Base-by-base conservation (phyloP, 73 alveolate genomes). In the Diophrys appendiculata region DNA sequence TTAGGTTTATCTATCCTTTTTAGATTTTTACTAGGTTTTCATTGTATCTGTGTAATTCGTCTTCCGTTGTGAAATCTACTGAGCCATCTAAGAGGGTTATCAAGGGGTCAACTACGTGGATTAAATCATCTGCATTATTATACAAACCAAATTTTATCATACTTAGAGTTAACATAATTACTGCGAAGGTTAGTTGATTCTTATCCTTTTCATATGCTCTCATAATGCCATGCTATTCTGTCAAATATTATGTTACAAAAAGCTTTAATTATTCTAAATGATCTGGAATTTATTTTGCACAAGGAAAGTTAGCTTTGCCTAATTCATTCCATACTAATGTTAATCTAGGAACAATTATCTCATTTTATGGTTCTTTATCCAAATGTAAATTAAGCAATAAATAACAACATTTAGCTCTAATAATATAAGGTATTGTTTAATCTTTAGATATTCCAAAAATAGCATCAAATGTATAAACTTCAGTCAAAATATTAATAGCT, bases 41-140 rank as follows among this genome's bases (percentile, higher is more conserved):
- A 11, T 43, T 5, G 18, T 43, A 43, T 5, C 60, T 5, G 18
- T 43, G 60, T 43, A 11, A 5, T 43, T 43, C 60, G 18, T 43
- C 60, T 43, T 43, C 64, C n/a, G 60, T 43, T 43, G 80, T 53
- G 65, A 60, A 54, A 35, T 78, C 88, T 29, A 30, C 76, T 29
- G 88, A 78, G 1, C 88, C 88, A 69, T 78, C 88, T 26, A 78
- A 65, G 2, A 78, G 31, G 13, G 79, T 70, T 28, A 78, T 78
- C 54, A 78, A 29, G 33, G 88, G 88, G 54, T 78, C 88, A 14
- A 78, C 55, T 54, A 69, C 35, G 28, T 78, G 67, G 35, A 69
- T 70, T 24, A 78, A 67, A 33, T 77, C 80, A 30, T 78, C 80
- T 25, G 69, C 73, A 29, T 30, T 68, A 14, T 25, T 68, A 53